Evolutionary conservation across 2,329 filamentous ascomycete species (phyloP).

Genomic region (Xylaria sp.): DNA sequence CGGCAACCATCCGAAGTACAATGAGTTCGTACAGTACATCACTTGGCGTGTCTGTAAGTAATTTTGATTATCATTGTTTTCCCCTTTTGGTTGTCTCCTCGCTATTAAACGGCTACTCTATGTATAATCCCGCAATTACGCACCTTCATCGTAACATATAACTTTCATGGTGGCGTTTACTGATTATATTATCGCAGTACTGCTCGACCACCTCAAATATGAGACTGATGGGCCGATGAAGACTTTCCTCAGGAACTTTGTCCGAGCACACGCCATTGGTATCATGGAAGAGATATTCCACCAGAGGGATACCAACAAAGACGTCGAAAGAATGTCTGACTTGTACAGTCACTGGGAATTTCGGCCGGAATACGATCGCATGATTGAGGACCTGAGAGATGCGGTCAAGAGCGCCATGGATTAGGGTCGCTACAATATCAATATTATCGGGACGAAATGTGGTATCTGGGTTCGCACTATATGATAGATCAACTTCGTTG

Average conservation of each 20-base stretch:
- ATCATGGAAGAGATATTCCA: background rate
- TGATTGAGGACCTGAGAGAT: background rate
- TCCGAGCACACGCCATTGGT: background rate
- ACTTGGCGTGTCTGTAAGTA: slow-evolving; percentile 10
- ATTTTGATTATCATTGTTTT: background rate
- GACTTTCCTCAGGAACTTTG: background rate
- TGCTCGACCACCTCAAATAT: background rate
- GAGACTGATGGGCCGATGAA: background rate
- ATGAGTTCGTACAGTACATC: slow-evolving; percentile 4
- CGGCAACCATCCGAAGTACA: background rate
- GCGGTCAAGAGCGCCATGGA: background rate
- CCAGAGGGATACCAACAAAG: background rate
- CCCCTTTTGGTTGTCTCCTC: background rate
- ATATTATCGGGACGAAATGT: background rate
- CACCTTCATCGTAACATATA: background rate
- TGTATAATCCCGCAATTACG: background rate
- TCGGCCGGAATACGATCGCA: background rate
- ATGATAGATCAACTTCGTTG: background rate
- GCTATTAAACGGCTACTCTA: too few species aligned
- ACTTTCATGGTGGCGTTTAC: background rate
- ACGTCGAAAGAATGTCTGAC: background rate
- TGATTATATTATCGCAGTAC: background rate
- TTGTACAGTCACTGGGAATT: background rate
- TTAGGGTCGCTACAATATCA: background rate
- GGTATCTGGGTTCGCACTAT: background rate